Evolutionary conservation across 495 filamentous ascomycete species (phyloP).

Genomic region (Cercophora samala): DNA sequence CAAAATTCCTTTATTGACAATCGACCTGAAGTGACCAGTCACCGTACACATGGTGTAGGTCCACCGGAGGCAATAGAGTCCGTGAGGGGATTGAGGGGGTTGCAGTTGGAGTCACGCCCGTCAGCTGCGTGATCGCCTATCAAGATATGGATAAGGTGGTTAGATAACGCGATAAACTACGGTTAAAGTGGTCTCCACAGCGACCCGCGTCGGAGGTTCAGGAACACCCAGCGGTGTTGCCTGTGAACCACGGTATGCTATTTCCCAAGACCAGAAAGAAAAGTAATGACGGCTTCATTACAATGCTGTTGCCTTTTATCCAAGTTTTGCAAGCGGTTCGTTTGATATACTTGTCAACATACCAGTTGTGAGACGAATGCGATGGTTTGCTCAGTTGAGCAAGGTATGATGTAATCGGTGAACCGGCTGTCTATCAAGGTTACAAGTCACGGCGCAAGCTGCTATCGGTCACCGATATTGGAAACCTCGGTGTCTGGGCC

Average conservation of each 20-base stretch:
- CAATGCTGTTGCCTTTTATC: background rate
- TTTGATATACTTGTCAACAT: background rate
- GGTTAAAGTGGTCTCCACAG: background rate
- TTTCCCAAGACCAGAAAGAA: too few relatives aligned
- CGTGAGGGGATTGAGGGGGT: background rate
- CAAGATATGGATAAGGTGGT: background rate
- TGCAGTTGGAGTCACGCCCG: background rate
- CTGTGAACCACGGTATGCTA: background rate
- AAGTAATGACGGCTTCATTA: background rate
- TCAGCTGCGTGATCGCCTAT: background rate
- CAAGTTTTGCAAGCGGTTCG: background rate
- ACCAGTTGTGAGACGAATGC: background rate
- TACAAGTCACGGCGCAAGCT: background rate
- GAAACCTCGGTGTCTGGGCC: background rate
- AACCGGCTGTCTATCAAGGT: background rate
- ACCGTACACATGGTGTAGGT: background rate
- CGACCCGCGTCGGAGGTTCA: background rate
- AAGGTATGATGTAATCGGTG: conserved; percentile 8
- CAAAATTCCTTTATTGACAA: background rate
- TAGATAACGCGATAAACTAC: background rate
- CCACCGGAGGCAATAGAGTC: background rate
- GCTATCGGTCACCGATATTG: background rate
- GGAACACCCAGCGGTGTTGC: background rate
- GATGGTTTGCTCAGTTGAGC: background rate
- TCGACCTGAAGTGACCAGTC: background rate